Conservation (phyloP, 371 early-diverging fungal genomes). For the Fennellomyces sp. region DNA sequence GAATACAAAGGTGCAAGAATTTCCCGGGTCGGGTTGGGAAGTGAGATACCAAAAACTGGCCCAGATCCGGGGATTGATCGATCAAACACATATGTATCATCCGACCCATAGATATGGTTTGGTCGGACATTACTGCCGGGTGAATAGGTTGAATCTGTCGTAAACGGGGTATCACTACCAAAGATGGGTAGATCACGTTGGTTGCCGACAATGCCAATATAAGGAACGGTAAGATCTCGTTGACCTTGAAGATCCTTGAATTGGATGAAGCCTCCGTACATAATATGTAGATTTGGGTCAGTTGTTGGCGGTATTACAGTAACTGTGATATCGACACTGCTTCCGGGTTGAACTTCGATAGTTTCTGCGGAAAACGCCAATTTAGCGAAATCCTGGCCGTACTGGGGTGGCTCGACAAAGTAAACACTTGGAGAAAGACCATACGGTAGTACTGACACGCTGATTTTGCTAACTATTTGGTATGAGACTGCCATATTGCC, state of each 20-base stretch:
- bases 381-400: slow-evolving; percentile 19
- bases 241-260: slow-evolving; percentile 14
- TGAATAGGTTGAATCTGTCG: too few species aligned
- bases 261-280: slow-evolving; percentile 34
- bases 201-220: slow-evolving; percentile 55
- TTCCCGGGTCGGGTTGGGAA: slow-evolving; percentile 12
- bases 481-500: slow-evolving; percentile 55
- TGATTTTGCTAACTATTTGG: slow-evolving; percentile 37
- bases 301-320: slow-evolving; percentile 40
- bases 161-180: slow-evolving; percentile 1
- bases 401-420: slow-evolving; percentile 14
- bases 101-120: too few species aligned
- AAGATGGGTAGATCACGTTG: slow-evolving; percentile 33
- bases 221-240: slow-evolving; percentile 42
- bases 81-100: too few species aligned
- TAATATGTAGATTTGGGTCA: slow-evolving; percentile 21
- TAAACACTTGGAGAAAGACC: slow-evolving; percentile 8
- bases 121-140: too few species aligned
- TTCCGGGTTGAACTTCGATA: slow-evolving; percentile 38
- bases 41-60: background rate
- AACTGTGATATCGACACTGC: slow-evolving; percentile 37
- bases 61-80: too few species aligned
- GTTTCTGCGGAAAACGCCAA: slow-evolving; percentile 26
- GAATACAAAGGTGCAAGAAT: slow-evolving; percentile 16
- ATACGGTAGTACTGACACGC: slow-evolving; percentile 38